A percentile compares a stretch with the other conserved stretches of the same genome.
Conservation (phyloP, 2,329 filamentous ascomycete species). For the Talaromyces amestolkiae region DNA sequence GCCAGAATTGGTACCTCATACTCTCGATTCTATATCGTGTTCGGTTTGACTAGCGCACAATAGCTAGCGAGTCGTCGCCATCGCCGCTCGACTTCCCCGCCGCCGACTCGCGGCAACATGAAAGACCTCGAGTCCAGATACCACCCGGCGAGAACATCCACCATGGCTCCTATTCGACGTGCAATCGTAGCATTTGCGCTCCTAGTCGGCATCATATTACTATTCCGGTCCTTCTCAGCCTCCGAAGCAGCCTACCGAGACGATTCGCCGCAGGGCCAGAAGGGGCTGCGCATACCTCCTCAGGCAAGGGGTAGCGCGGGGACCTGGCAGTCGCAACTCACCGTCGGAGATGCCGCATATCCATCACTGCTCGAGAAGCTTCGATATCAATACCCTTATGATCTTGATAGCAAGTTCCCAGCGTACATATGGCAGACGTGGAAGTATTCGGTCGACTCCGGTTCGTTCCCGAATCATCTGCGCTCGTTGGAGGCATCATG, state of each 20-base stretch:
- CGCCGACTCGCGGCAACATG: background rate
- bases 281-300: constrained; percentile 14
- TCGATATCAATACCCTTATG: constrained; percentile 90
- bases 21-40: background rate
- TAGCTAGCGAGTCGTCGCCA: background rate
- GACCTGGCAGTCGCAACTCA: constrained; percentile 53
- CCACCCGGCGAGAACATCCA: background rate
- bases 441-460: constrained; percentile 78
- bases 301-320: constrained; percentile 38
- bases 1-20: background rate
- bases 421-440: constrained; percentile 99
- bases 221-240: constrained; percentile 16
- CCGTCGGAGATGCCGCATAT: constrained; percentile 66
- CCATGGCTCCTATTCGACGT: constrained; percentile 16
- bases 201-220: constrained; percentile 10
- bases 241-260: background rate
- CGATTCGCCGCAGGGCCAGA: background rate
- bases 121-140: constrained; percentile 1
- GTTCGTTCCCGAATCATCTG: constrained; percentile 70
- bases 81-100: background rate
- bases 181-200: constrained; percentile 10
- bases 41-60: background rate
- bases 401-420: constrained; percentile 82
- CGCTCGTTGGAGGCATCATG: constrained; percentile 84
- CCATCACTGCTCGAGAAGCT: constrained; percentile 77